Base-by-base conservation (phyloP, 495 filamentous ascomycete genomes). In the Talaromyces nanjingensis region DNA sequence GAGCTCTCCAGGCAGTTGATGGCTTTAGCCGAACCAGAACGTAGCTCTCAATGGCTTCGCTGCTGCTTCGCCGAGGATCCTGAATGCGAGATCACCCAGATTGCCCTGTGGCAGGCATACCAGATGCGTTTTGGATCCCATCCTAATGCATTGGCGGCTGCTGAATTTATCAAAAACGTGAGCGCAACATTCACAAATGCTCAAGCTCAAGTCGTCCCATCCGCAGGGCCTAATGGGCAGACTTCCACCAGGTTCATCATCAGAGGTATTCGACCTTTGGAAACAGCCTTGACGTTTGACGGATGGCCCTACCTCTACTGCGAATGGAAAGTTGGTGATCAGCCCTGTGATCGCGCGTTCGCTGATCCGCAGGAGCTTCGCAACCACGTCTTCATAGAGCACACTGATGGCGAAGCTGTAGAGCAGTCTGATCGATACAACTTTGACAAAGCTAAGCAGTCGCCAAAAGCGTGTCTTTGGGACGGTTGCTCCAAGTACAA, bases 81-180 rank as follows among this genome's bases (percentile, higher is more conserved):
- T 0, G 85, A 87, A 4, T 87, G 87, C 37, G 88, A 93, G 56
- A 96, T 99, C 68, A 98, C 96, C 0, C 96, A 99, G 72, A 97
- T 99, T 60, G 86, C 88, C 7, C 83, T 98, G 55, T 99, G 96
- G 96, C 90, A 96, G 72, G 93, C 94, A 2, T 99, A 99, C 68
- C 94, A 97, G 69, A 80, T 79, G 39, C 88, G 90, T 1, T 98
- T 98, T 65, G 80, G 81, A 25, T 76, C 80, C 16, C 74, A 80
- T 14, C 82, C 83, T 14, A 81, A 81, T 27, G 85, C 92, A 63
- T 84, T 98, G 49, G 87, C 87, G 9, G 94, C 96, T 1, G 91
- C 92, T 3, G 96, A 98, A 53, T 99, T 98, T 72, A 99, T 99
- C 70, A 89, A 93, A 64, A 97, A 97, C 68, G 93, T 98, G 33